Base-by-base conservation (phyloP, 2,329 filamentous ascomycete genomes). In the Pezicula carpinea region DNA sequence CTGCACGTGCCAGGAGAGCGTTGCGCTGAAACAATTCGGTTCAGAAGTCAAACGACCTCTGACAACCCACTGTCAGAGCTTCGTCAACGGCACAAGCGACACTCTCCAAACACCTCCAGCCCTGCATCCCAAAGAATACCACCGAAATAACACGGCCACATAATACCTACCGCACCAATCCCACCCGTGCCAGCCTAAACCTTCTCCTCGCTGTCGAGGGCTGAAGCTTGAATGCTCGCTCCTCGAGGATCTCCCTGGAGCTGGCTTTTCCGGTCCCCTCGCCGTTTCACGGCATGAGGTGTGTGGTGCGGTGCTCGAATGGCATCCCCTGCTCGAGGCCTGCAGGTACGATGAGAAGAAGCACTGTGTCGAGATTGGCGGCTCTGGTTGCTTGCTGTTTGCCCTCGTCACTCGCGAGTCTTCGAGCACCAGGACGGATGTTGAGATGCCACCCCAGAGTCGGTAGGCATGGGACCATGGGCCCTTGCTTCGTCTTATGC, bases 401-500 rank as follows among this genome's bases (percentile, higher is more conserved):
- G 26, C 10, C 10, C 13, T 29, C 26, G 26, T 29, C 26, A 29
- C 26, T 29, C 13, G 10, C 10, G 26, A 29, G 23, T 10, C 7
- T 26, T 26, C 23, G 23, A 26, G n/a, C n/a, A n/a, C n/a, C n/a
- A n/a, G 23, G 26, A 29, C 26, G 26, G 26, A 29, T 29, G 26
- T 11, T 29, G 5, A 29, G 26, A 29, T 29, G 26, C 26, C 10
- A 29, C 26, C 13, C 10, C 10, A 29, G 26, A 29, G 26, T 29
- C 26, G 13, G 26, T 29, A 11, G 26, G 26, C 26, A 29, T 29
- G n/a, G n/a, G n/a, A n/a, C n/a, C n/a, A n/a, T n/a, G n/a, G n/a
- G n/a, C n/a, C n/a, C n/a, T n/a, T 11, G 5, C 26, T 29, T 29
- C 26, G 26, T 29, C 44, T 50, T 54, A 52, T 56, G 47, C 43